Conservation (phyloP, 352 stramenopile genomes). For the Ophiocytium majus region DNA sequence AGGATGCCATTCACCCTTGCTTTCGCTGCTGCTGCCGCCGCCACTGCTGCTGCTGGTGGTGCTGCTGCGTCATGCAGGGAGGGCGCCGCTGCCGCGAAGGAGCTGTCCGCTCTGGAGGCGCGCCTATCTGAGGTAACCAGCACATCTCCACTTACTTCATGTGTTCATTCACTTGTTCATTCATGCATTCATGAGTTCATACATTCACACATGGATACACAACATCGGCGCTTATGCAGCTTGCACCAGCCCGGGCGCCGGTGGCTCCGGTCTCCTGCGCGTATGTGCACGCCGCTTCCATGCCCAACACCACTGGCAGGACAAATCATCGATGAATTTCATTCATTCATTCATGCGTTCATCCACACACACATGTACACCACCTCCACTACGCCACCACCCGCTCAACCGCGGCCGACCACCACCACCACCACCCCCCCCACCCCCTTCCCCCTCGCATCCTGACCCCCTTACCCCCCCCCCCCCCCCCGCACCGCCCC, state of each 20-base stretch:
- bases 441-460: background rate
- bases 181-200: too few relatives aligned
- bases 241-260: background rate
- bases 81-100: background rate
- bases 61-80: background rate
- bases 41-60: background rate
- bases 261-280: background rate
- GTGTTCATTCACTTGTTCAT: too few relatives aligned
- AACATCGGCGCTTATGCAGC: background rate
- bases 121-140: constrained; percentile 18
- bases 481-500: background rate
- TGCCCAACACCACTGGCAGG: background rate
- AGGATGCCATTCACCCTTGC: background rate
- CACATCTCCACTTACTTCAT: too few relatives aligned
- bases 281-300: background rate
- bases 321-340: too few relatives aligned
- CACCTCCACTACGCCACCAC: background rate
- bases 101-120: background rate
- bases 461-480: background rate
- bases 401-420: too few relatives aligned
- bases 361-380: background rate
- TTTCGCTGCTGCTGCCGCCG: background rate
- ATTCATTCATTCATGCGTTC: too few relatives aligned
- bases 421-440: too few relatives aligned
- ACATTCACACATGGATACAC: background rate